Percentiles rank a stretch among this genome's conserved stretches.
Conservation (phyloP, 805 yeast species). For the Metschnikowia gruessii region DNA sequence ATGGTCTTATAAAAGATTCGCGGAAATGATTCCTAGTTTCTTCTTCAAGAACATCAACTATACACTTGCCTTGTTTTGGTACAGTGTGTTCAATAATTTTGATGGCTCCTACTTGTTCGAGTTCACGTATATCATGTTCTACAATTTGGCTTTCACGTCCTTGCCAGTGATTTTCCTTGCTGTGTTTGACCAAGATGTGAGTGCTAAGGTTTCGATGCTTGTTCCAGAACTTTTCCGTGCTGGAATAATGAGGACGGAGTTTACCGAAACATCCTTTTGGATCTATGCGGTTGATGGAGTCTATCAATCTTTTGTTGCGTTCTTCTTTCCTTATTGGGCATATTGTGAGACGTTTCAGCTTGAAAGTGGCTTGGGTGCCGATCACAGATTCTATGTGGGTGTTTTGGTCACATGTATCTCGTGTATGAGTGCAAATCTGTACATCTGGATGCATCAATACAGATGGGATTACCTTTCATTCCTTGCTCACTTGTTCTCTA, state of each 20-base stretch:
- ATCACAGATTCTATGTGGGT: constrained; percentile 75
- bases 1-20: constrained; percentile 72
- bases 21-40: constrained; percentile 77
- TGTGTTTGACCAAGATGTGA: constrained; percentile 71
- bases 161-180: constrained; percentile 74
- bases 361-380: constrained; percentile 54
- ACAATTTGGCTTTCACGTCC: constrained; percentile 78
- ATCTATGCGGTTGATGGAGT: constrained; percentile 66
- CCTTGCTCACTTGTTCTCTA: constrained; percentile 54
- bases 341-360: constrained; percentile 43
- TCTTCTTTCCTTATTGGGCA: constrained; percentile 62
- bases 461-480: constrained; percentile 80
- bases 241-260: constrained; percentile 63
- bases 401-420: constrained; percentile 63
- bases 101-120: constrained; percentile 78
- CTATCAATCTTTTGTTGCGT: constrained; percentile 68
- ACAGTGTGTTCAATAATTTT: constrained; percentile 61
- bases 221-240: constrained; percentile 69
- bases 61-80: constrained; percentile 76
- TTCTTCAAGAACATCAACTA: constrained; percentile 75
- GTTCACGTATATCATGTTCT: constrained; percentile 73
- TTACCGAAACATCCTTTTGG: constrained; percentile 59
- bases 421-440: constrained; percentile 62
- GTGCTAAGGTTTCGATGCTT: constrained; percentile 58
- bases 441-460: constrained; percentile 63